phyloP scores from a whole-genome alignment of 2,329 filamentous ascomycete species.

The Ophiostoma ips region DNA sequence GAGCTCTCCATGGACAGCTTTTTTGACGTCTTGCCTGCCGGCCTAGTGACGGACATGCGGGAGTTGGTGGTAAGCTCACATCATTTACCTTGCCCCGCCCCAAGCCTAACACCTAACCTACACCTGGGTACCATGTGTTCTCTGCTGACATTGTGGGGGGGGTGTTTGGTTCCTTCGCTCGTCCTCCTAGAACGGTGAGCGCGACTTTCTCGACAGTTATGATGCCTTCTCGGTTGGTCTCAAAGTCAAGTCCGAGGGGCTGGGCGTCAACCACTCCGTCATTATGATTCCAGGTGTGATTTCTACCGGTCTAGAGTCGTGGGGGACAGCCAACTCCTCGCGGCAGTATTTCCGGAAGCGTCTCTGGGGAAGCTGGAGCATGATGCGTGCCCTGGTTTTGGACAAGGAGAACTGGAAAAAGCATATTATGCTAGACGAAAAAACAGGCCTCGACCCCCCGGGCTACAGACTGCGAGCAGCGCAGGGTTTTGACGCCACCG shows the following conservation, averaged over 20 bases:
- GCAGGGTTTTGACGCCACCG: constrained; percentile 92
- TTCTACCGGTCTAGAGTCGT: constrained; percentile 90
- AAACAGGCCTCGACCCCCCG: constrained; percentile 80
- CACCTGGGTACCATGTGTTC: too few relatives aligned
- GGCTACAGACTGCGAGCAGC: constrained; percentile 82
- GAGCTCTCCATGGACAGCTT: constrained; percentile 75
- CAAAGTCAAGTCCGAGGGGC: constrained; percentile 66
- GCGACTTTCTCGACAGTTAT: constrained; percentile 69
- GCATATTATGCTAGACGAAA: constrained; percentile 92
- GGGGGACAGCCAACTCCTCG: constrained; percentile 78
- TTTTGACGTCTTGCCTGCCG: constrained; percentile 75
- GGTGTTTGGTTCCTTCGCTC: constrained; percentile 14
- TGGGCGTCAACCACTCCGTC: constrained; percentile 71
- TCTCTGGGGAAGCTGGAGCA: constrained; percentile 95
- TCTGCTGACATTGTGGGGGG: neutral
- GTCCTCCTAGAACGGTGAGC: constrained; percentile 55
- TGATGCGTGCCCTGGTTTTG: constrained; percentile 89
- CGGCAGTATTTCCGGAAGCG: constrained; percentile 87
- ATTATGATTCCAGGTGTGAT: constrained; percentile 98
- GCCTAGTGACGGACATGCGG: constrained; percentile 71
- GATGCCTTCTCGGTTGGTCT: constrained; percentile 88
- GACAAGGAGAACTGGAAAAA: constrained; percentile 92
- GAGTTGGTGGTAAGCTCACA: constrained; percentile 56
- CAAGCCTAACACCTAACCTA: too few relatives aligned
- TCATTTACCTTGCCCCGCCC: too few relatives aligned